Conservation (phyloP, 2,329 filamentous ascomycete species). For the Beauveria australis region DNA sequence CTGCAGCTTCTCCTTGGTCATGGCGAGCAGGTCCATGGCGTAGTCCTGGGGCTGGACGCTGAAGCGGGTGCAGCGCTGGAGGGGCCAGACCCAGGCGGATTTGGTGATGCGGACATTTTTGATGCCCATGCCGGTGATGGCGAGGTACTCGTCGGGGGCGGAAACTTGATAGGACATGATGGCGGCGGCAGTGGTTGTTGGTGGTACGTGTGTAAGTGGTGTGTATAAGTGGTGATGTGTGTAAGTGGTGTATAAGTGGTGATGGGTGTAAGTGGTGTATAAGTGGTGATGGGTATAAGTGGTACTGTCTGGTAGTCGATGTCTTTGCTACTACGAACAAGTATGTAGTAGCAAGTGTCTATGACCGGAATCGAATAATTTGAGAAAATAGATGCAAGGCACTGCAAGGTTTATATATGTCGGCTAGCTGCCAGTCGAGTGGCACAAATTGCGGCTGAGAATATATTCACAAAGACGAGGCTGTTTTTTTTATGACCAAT, state of each 20-base stretch:
- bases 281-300: neutral
- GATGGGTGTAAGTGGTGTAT: neutral
- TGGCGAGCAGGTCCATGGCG: constrained; percentile 72
- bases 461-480: neutral
- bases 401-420: neutral
- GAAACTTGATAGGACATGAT: constrained; percentile 59
- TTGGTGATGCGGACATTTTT: constrained; percentile 70
- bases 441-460: neutral
- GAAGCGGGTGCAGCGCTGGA: constrained; percentile 57
- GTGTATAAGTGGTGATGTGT: constrained; percentile 7
- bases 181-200: constrained; percentile 18
- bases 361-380: neutral
- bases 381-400: neutral
- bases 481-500: too few relatives aligned
- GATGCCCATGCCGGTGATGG: constrained; percentile 73
- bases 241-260: neutral
- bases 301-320: neutral
- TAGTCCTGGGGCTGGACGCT: constrained; percentile 73
- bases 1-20: constrained; percentile 83
- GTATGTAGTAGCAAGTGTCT: neutral
- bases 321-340: neutral
- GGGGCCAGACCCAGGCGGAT: constrained; percentile 62
- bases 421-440: neutral
- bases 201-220: neutral
- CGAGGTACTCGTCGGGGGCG: constrained; percentile 75